phyloP scores from a whole-genome alignment of 257 asterid genomes.

The Paulownia fortunei region DNA sequence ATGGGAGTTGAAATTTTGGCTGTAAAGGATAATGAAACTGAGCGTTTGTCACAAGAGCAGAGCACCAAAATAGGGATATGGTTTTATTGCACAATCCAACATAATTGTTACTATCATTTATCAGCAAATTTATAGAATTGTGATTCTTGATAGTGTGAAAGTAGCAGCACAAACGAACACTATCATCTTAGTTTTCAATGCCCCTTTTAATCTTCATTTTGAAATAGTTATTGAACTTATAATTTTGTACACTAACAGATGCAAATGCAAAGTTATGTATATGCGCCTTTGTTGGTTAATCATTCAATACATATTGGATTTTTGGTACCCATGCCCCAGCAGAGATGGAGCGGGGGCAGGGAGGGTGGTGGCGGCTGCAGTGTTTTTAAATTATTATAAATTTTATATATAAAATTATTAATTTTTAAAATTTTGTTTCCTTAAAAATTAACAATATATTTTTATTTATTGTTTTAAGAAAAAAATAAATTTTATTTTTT shows the following conservation, averaged over 20 bases:
- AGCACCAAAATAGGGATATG: background rate
- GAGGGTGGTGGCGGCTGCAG: too few relatives aligned
- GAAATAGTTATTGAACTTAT: background rate
- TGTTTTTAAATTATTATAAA: too few relatives aligned
- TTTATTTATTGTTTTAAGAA: too few relatives aligned
- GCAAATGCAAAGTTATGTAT: background rate
- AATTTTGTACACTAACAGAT: background rate
- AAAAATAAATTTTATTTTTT: too few relatives aligned
- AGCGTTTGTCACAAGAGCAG: too few relatives aligned
- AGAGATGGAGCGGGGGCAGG: too few relatives aligned
- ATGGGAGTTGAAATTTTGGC: too few relatives aligned
- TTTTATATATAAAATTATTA: too few relatives aligned
- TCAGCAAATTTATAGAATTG: background rate
- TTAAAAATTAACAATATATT: too few relatives aligned
- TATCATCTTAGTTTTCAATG: background rate
- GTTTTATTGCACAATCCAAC: background rate
- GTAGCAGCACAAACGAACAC: background rate
- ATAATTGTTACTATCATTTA: background rate
- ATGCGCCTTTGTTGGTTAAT: background rate
- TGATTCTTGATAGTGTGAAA: background rate
- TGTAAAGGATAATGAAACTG: background rate
- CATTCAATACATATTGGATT: background rate
- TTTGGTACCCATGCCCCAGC: background rate
- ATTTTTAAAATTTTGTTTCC: too few relatives aligned
- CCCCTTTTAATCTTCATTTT: background rate